Percentiles rank a stretch among this genome's conserved stretches.
phyloP scores from a whole-genome alignment of 2,329 filamentous ascomycete genomes.

The Ceratocystis diversiconidia region DNA sequence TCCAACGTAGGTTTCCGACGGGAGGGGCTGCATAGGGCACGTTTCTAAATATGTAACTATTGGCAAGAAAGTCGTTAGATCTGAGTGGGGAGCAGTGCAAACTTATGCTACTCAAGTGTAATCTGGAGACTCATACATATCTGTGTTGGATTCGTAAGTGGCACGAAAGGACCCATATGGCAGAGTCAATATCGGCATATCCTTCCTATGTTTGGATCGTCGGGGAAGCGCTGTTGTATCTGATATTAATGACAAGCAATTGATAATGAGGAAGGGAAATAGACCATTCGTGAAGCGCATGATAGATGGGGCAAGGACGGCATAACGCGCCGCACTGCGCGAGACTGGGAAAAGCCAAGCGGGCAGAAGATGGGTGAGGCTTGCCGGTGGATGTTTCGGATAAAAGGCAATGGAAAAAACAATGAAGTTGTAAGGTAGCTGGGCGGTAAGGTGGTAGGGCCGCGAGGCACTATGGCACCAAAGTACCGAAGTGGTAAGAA shows the following conservation, averaged over 20 bases:
- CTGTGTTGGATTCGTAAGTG: conserved; percentile 16
- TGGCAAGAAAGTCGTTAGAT: background rate
- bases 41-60: conserved; percentile 27
- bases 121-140: conserved; percentile 15
- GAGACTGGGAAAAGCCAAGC: background rate
- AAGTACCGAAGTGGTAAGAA: background rate
- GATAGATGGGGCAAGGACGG: background rate
- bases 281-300: conserved; percentile 9
- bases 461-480: background rate
- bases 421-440: background rate
- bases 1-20: conserved; percentile 28
- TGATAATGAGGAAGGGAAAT: conserved; percentile 11
- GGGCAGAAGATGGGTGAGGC: background rate
- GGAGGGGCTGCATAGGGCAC: conserved; percentile 33
- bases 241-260: conserved; percentile 1
- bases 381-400: background rate
- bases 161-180: conserved; percentile 19
- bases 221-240: background rate
- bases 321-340: conserved; percentile 1
- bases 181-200: conserved; percentile 17
- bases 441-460: too few relatives aligned
- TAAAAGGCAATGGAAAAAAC: background rate
- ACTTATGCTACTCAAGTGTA: too few relatives aligned
- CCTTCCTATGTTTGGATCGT: conserved; percentile 7
- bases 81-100: background rate